These are phyloP conservation scores for Cerioporus squamosus DNA, from an alignment of 1,284 basidiomycete species.

Conservation along the genomic window DNA sequence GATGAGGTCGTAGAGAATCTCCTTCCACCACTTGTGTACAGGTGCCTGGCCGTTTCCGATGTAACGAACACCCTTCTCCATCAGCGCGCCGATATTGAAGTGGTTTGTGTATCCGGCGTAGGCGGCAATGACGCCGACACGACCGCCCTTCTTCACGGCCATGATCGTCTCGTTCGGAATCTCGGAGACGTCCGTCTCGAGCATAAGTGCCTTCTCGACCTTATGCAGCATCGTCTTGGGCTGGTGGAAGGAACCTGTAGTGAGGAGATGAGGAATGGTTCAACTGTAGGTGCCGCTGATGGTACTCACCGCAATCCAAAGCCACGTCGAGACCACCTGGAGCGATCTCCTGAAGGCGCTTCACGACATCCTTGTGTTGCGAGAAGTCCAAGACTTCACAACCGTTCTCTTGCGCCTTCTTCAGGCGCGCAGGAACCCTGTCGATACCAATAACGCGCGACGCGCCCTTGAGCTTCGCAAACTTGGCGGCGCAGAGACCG, in stretches of 20 bases:
- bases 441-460: constrained; percentile 78
- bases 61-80: constrained; percentile 77
- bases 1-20: constrained; percentile 68
- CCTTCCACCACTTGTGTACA: constrained; percentile 76
- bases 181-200: constrained; percentile 80
- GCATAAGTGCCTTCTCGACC: constrained; percentile 69
- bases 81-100: constrained; percentile 76
- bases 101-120: constrained; percentile 70
- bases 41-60: constrained; percentile 79
- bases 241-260: constrained; percentile 66
- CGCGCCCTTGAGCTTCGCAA: constrained; percentile 72
- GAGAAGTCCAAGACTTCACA: constrained; percentile 73
- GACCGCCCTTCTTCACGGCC: constrained; percentile 67
- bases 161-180: constrained; percentile 74
- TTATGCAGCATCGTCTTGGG: constrained; percentile 71
- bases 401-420: constrained; percentile 45
- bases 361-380: constrained; percentile 57
- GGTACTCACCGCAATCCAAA: constrained; percentile 47
- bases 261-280: neutral
- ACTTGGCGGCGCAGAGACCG: constrained; percentile 63
- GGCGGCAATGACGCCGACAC: constrained; percentile 64
- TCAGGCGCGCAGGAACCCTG: constrained; percentile 61
- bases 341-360: constrained; percentile 63
- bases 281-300: neutral
- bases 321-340: constrained; percentile 70